These are phyloP conservation scores for Pichia phayaonensis DNA, from an alignment of 805 yeast genomes.

Conservation along the genomic window DNA sequence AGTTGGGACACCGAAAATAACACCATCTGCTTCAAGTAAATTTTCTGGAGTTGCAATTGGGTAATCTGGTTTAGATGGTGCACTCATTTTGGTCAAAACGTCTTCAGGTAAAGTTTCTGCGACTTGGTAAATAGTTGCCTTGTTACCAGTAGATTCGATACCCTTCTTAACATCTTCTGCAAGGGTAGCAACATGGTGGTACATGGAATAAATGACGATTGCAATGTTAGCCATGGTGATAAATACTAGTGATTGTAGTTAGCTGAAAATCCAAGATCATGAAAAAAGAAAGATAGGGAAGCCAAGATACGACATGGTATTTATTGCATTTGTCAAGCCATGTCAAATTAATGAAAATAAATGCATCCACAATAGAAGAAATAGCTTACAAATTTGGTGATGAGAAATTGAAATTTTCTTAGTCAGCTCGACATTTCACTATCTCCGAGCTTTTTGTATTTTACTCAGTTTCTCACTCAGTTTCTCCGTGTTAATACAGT, in stretches of 20 bases:
- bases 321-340: not conserved
- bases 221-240: slow-evolving; percentile 19
- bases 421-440: not conserved
- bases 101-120: slow-evolving; percentile 67
- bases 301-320: not conserved
- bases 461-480: too few species aligned
- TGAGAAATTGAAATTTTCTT: not conserved
- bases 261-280: not conserved
- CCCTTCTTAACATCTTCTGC: slow-evolving; percentile 67
- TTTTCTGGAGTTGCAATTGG: slow-evolving; percentile 61
- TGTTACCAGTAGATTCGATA: slow-evolving; percentile 58
- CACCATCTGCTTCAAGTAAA: slow-evolving; percentile 64
- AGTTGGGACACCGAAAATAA: slow-evolving; percentile 80
- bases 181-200: slow-evolving; percentile 64
- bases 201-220: slow-evolving; percentile 62
- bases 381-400: not conserved
- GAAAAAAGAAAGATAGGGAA: not conserved
- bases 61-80: slow-evolving; percentile 53
- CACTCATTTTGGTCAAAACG: slow-evolving; percentile 47
- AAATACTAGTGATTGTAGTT: not conserved
- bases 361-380: not conserved
- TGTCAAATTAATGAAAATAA: too few species aligned
- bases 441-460: too few species aligned
- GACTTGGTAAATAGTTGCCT: slow-evolving; percentile 65
- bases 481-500: not conserved